These are phyloP conservation scores for Limnomonas spitsbergensis DNA, from an alignment of 139 green algal genomes.

Conservation along the genomic window DNA sequence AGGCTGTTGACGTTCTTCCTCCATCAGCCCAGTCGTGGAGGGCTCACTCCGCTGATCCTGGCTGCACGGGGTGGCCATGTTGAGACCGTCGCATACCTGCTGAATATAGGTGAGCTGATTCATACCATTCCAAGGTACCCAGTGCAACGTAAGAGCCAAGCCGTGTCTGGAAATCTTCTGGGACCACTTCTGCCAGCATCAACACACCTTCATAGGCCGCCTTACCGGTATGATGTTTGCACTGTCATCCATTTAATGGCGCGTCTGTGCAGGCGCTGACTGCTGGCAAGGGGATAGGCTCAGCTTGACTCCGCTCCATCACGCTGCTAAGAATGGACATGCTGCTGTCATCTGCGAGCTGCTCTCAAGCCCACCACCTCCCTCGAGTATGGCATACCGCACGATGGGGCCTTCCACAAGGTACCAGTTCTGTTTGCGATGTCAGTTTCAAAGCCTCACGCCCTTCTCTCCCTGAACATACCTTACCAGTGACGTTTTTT, in stretches of 20 bases:
- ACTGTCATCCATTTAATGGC: too few relatives aligned
- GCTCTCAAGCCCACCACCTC: neutral
- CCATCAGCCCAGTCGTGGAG: neutral
- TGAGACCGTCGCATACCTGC: slow-evolving; percentile 14
- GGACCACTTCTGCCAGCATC: too few relatives aligned
- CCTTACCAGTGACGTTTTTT: too few relatives aligned
- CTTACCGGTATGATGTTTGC: too few relatives aligned
- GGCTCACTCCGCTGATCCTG: slow-evolving; percentile 12
- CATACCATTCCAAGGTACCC: neutral
- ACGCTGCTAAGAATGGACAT: slow-evolving; percentile 6
- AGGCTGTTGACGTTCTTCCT: slow-evolving; percentile 16
- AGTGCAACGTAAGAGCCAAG: neutral
- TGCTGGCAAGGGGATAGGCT: slow-evolving; percentile 20
- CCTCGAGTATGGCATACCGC: neutral
- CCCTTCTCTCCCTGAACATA: too few relatives aligned
- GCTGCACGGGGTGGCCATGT: slow-evolving; percentile 12
- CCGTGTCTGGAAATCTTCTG: too few relatives aligned
- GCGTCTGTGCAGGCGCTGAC: slow-evolving; percentile 25
- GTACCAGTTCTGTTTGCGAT: too few relatives aligned
- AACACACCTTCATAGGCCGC: too few relatives aligned
- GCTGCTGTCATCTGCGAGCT: neutral
- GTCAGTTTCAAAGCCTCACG: too few relatives aligned
- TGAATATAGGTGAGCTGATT: neutral
- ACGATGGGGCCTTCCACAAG: neutral
- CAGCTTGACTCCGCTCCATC: slow-evolving; percentile 15